These are phyloP conservation scores for Hyaloscypha finlandica DNA, from an alignment of 495 filamentous ascomycete species.

Conservation along the genomic window DNA sequence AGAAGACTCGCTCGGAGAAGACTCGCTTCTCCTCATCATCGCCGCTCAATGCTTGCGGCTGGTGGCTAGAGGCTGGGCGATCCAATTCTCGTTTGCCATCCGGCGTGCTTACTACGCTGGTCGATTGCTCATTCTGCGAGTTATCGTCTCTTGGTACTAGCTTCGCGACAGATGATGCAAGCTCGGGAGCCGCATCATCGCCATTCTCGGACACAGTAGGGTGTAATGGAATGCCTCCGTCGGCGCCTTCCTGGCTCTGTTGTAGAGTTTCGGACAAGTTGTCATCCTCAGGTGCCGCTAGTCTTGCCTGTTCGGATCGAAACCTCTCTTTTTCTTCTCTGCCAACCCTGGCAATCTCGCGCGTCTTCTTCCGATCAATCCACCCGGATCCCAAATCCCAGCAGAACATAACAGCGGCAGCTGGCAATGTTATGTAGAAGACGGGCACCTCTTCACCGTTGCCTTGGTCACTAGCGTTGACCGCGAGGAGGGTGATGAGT, in stretches of 20 bases:
- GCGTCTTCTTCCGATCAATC: slow-evolving; percentile 56
- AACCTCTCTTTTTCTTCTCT: slow-evolving; percentile 35
- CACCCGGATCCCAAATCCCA: slow-evolving; percentile 63
- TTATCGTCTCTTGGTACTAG: slow-evolving; percentile 43
- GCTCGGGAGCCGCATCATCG: slow-evolving; percentile 49
- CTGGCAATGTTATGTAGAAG: slow-evolving; percentile 63
- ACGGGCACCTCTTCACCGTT: slow-evolving; percentile 48
- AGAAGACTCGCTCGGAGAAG: slow-evolving; percentile 20
- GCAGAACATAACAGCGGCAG: slow-evolving; percentile 61
- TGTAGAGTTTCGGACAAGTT: not conserved
- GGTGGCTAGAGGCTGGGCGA: not conserved
- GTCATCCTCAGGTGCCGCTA: not conserved
- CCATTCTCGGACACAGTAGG: slow-evolving; percentile 57
- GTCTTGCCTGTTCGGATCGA: not conserved
- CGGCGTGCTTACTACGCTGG: slow-evolving; percentile 22
- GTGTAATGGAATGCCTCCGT: not conserved
- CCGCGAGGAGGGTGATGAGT: slow-evolving; percentile 43
- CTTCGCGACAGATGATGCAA: slow-evolving; percentile 60
- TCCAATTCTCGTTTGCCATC: slow-evolving; percentile 27
- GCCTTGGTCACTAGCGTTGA: slow-evolving; percentile 55
- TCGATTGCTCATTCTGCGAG: slow-evolving; percentile 6
- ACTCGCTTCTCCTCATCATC: slow-evolving; percentile 4
- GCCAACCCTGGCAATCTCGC: slow-evolving; percentile 53
- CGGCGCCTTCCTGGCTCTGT: not conserved
- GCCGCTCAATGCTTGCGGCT: not conserved